These are phyloP conservation scores for Solanum chacoense DNA, from an alignment of 305 asterid genomes.

Conservation along the genomic window DNA sequence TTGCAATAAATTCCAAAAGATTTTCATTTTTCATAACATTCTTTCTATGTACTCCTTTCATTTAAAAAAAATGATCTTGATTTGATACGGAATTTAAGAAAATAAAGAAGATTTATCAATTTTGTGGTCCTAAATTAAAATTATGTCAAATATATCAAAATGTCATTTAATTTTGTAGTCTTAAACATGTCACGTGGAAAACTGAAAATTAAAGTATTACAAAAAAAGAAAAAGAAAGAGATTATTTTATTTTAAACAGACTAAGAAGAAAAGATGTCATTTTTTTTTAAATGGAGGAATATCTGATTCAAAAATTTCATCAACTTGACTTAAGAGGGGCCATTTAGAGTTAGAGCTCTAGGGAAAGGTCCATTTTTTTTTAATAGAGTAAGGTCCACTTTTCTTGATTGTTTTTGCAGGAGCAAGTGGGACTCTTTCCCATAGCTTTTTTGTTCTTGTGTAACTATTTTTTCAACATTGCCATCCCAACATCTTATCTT, in stretches of 20 bases:
- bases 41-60: not conserved
- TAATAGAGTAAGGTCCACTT: not conserved
- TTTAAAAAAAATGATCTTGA: too few species aligned
- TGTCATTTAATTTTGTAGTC: too few species aligned
- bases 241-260: too few species aligned
- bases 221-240: too few species aligned
- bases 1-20: conserved; percentile 15
- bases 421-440: conserved; percentile 31
- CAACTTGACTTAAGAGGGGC: not conserved
- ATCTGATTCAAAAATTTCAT: not conserved
- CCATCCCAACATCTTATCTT: conserved; percentile 36
- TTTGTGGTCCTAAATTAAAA: accelerated
- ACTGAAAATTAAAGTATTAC: too few species aligned
- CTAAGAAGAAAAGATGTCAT: accelerated
- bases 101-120: accelerated
- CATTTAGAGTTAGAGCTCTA: not conserved
- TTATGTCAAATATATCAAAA: too few species aligned
- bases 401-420: conserved; percentile 18
- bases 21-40: not conserved
- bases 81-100: accelerated
- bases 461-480: conserved; percentile 2
- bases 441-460: conserved; percentile 8
- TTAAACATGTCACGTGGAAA: too few species aligned
- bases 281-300: too few species aligned
- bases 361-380: conserved; percentile 22